Conservation (phyloP, 75 land plant genomes). For the Pinus albicaulis region DNA sequence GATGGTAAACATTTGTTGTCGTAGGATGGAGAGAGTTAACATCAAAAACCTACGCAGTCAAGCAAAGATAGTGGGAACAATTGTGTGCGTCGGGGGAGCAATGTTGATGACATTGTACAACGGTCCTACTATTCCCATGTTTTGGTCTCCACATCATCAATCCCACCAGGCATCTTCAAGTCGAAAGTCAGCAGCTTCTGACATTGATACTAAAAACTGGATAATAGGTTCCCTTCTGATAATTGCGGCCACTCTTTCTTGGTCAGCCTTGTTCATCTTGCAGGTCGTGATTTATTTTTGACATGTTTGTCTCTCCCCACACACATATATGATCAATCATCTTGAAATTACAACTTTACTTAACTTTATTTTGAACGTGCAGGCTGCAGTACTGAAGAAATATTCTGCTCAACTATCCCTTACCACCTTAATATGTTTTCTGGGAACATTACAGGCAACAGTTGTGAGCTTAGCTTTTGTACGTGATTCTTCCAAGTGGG, state of each 20-base stretch:
- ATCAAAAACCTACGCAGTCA: slow-evolving; percentile 45
- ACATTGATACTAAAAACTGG: slow-evolving; percentile 34
- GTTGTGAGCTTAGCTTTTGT: slow-evolving; percentile 23
- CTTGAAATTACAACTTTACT: not conserved
- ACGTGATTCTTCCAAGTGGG: slow-evolving; percentile 22
- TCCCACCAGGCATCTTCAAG: not conserved
- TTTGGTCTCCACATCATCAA: slow-evolving; percentile 21
- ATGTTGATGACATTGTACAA: slow-evolving; percentile 64
- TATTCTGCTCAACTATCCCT: slow-evolving; percentile 29
- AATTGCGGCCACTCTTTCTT: slow-evolving; percentile 35
- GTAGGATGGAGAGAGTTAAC: slow-evolving; percentile 48
- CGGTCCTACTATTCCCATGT: slow-evolving; percentile 32
- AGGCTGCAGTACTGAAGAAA: slow-evolving; percentile 35
- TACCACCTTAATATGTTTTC: slow-evolving; percentile 20
- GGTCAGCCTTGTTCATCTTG: not conserved
- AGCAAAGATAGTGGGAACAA: slow-evolving; percentile 57
- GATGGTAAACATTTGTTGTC: not conserved
- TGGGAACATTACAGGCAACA: slow-evolving; percentile 22
- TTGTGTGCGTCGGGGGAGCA: slow-evolving; percentile 56
- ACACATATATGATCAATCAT: not conserved
- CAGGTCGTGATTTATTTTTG: too few relatives aligned
- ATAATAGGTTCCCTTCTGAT: slow-evolving; percentile 43
- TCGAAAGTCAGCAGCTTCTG: not conserved
- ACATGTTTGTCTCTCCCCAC: not conserved
- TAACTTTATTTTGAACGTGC: slow-evolving; percentile 5